Base-by-base conservation (phyloP, 805 yeast genomes). In the Tetrapisispora arboricola region DNA sequence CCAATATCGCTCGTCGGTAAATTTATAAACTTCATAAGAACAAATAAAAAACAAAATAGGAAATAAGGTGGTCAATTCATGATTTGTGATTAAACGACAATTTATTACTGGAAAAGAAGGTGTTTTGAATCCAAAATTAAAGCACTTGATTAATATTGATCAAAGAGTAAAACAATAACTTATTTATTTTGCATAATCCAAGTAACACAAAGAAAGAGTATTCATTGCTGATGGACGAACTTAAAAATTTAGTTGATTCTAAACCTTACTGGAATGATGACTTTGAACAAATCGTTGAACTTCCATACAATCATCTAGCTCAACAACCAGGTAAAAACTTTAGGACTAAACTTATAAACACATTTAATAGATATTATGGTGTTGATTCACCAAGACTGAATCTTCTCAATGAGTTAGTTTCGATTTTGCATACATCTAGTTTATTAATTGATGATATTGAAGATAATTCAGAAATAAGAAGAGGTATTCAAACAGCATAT, bases 371-470 rank as follows among this genome's bases (percentile, higher is more conserved):
- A n/a, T 62, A 77, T 26, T 65, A 77, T 31, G 40, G 64, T 13
- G 66, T 78, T 1, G 70, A 75, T 0, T 49, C 45, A 2, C 54
- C 48, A 1, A 55, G 61, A 20, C 51, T 80, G 9, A 49, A 42
- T 0, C 55, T 57, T 28, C 65, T 83, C 10, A 65, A 71, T 25
- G 54, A 60, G 10, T 63, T 78, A 21, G 68, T 81, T n/a, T 76
- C 73, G 45, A 70, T 72, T 32, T 60, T 83, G 22, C 92, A 83
- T 57, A 70, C 75, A 4, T 75, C 87, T 0, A 78, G 86, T 10
- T 58, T 82, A 43, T 61, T 82, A 39, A 75, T 88, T 30, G 97
- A 88, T 59, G 97, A 88, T 53, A 82, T 88, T 21, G 97, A 88
- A 55, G 97, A 88, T 57, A 67, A 62, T 31, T 81, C 94, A 0